Percentiles rank a stretch among this genome's conserved stretches.
These are phyloP conservation scores for Lodderomyces jiufengensis DNA, from an alignment of 1,139 yeast genomes.

Conservation along the genomic window DNA sequence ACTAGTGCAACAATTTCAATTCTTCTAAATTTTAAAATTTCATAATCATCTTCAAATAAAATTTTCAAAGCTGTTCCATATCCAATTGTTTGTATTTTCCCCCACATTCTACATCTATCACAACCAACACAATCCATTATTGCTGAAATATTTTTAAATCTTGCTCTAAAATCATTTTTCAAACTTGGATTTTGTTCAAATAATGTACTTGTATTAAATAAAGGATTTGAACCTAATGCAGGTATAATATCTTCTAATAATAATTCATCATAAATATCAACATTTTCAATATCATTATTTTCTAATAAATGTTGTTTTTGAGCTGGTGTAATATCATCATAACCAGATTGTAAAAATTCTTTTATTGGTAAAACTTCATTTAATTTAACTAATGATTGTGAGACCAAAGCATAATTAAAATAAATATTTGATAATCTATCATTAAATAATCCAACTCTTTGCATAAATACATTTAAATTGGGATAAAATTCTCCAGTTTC, in stretches of 20 bases:
- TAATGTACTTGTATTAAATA: slow-evolving; percentile 45
- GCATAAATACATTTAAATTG: slow-evolving; percentile 76
- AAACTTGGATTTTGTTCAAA: slow-evolving; percentile 51
- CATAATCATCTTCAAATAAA: slow-evolving; percentile 69
- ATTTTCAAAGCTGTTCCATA: slow-evolving; percentile 94
- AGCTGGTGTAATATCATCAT: slow-evolving; percentile 18
- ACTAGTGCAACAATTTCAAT: slow-evolving; percentile 86
- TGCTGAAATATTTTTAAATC: slow-evolving; percentile 85
- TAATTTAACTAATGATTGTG: slow-evolving; percentile 73
- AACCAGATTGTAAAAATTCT: slow-evolving; percentile 23
- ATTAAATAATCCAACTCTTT: slow-evolving; percentile 83
- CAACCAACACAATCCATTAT: slow-evolving; percentile 99
- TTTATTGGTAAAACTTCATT: slow-evolving; percentile 29
- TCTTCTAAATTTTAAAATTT: slow-evolving; percentile 55
- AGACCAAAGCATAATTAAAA: slow-evolving; percentile 85
- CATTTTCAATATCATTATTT: slow-evolving; percentile 24
- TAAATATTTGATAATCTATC: slow-evolving; percentile 88
- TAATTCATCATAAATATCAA: slow-evolving; percentile 39
- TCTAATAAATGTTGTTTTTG: slow-evolving; percentile 48
- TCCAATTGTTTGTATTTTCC: slow-evolving; percentile 93
- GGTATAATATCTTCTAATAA: slow-evolving; percentile 29
- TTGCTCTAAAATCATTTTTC: slow-evolving; percentile 79
- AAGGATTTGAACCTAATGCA: slow-evolving; percentile 25
- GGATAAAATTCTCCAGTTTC: slow-evolving; percentile 81
- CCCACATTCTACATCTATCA: slow-evolving; percentile 97